Base-by-base conservation (phyloP, 768 basidiomycete genomes). In the Tephrocybe sp. region DNA sequence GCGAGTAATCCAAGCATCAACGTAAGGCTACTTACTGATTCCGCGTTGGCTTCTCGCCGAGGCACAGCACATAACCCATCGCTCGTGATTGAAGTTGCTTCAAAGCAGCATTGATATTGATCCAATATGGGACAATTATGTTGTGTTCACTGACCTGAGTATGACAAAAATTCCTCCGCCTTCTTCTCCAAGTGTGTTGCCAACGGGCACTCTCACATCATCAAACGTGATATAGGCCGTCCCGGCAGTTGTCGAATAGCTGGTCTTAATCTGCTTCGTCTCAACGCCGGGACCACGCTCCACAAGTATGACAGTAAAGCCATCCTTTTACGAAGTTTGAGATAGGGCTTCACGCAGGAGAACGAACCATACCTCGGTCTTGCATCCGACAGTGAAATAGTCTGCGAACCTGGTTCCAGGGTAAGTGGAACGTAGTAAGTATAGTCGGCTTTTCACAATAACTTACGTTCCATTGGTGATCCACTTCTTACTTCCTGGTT, bases 81-180 rank as follows among this genome's bases (percentile, higher is more conserved):
- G 86, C 64, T 94, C 93, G 66, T 95, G 92, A 64, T 96, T 96
- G 72, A 96, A 97, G 70, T 96, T 98, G 51, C 88, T 73, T 28
- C 22, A 31, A 41, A 26, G 1, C 9, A 27, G 37, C 15, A 34
- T 12, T 7, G n/a, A 22, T 50, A 15, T 47, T 21, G 18, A 25
- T 32, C 8, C 13, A 9, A 28, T 4, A 5, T 19, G 24, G 2
- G 5, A 18, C 0, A n/a, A 18, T 1, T 26, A n/a, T 32, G 1
- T 2, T n/a, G 18, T 5, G 9, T 31, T 5, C 21, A 49, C 52
- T 31, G 15, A 64, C 64, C 62, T 63, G 19, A 67, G 56, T 22
- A 67, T 64, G 24, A 70, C 68, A 46, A 64, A 68, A 21, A 70
- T 63, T 2, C 67, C 69, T 16, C 60, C 56, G 4, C 69, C 67